Evolutionary conservation across 192 early-diverging fungal species (phyloP).

Genomic region (Entomortierella chlamydospora): DNA sequence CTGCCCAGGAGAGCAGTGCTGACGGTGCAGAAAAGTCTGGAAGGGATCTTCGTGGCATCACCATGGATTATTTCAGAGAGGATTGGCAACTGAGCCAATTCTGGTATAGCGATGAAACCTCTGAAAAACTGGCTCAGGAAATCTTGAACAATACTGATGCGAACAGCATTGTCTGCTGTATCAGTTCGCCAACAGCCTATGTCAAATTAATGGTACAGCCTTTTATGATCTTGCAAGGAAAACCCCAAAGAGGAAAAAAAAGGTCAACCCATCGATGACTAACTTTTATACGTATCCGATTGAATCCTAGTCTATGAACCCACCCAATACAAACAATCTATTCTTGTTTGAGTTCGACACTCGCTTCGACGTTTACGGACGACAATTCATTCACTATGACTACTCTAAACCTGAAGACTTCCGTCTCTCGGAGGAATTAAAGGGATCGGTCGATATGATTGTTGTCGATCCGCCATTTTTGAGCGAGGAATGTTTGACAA

Average conservation of each 20-base stretch:
- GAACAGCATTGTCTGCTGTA: slow-evolving; percentile 63
- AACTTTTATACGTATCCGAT: no score
- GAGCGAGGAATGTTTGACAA: slow-evolving; percentile 77
- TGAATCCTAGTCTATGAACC: slow-evolving; percentile 43
- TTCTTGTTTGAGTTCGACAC: slow-evolving; percentile 81
- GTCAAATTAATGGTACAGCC: slow-evolving; percentile 68
- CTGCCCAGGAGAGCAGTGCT: slow-evolving; percentile 45
- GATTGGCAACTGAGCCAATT: slow-evolving; percentile 82
- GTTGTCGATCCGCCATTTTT: slow-evolving; percentile 86
- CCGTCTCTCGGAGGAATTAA: slow-evolving; percentile 51
- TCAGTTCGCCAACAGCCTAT: slow-evolving; percentile 73
- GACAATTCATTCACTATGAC: slow-evolving; percentile 78
- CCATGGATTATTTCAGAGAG: slow-evolving; percentile 79
- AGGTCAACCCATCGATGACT: neutral
- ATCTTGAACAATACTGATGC: slow-evolving; percentile 47
- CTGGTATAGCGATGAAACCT: slow-evolving; percentile 61
- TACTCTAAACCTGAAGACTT: slow-evolving; percentile 74
- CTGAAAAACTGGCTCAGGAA: slow-evolving; percentile 51
- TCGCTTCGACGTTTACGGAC: slow-evolving; percentile 77
- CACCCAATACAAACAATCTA: slow-evolving; percentile 51
- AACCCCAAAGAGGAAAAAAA: neutral
- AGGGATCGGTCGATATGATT: slow-evolving; percentile 73
- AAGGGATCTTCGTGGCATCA: slow-evolving; percentile 44
- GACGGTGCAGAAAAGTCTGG: slow-evolving; percentile 17
- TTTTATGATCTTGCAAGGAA: neutral